Evolutionary conservation across 768 basidiomycete species (phyloP).

Genomic region (Amanita polypyramis): DNA sequence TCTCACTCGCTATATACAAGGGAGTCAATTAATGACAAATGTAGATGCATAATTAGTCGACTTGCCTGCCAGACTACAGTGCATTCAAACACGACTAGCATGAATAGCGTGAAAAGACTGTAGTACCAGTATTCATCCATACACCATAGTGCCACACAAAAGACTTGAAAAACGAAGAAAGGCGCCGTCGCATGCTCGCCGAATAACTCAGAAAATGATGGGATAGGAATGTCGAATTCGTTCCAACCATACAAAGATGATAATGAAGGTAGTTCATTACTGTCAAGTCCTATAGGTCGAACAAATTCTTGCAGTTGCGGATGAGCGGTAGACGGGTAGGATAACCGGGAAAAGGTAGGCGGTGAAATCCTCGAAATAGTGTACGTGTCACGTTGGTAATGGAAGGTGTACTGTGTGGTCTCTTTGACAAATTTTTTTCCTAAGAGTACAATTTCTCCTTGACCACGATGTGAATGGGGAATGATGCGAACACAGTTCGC

Average conservation of each 20-base stretch:
- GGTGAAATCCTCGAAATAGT: slow-evolving; percentile 49
- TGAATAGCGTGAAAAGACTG: slow-evolving; percentile 94
- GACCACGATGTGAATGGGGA: slow-evolving; percentile 72
- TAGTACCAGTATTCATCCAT: slow-evolving; percentile 99
- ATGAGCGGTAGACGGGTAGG: slow-evolving; percentile 73
- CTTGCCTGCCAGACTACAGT: slow-evolving; percentile 97
- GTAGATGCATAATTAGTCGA: slow-evolving; percentile 1
- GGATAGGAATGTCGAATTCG: slow-evolving; percentile 95
- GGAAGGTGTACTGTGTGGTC: slow-evolving; percentile 69
- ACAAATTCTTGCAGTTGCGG: slow-evolving; percentile 64
- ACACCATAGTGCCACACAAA: slow-evolving; percentile 96
- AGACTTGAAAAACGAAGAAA: slow-evolving; percentile 98
- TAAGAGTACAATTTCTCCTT: slow-evolving; percentile 81
- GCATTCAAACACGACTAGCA: slow-evolving; percentile 97
- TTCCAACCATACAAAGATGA: slow-evolving; percentile 78
- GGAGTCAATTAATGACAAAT: slow-evolving; percentile 1
- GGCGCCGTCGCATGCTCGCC: slow-evolving; percentile 95
- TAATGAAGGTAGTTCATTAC: slow-evolving; percentile 37
- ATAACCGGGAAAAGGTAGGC: slow-evolving; percentile 63
- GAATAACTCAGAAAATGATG: slow-evolving; percentile 87
- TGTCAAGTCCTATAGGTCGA: slow-evolving; percentile 43
- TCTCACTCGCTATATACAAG: slow-evolving; percentile 57
- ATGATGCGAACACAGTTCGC: slow-evolving; percentile 79
- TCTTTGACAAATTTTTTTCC: slow-evolving; percentile 50
- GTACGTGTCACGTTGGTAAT: slow-evolving; percentile 92